Evolutionary conservation across 140 eudicot species (phyloP).

Genomic region (Bidens hawaiensis): DNA sequence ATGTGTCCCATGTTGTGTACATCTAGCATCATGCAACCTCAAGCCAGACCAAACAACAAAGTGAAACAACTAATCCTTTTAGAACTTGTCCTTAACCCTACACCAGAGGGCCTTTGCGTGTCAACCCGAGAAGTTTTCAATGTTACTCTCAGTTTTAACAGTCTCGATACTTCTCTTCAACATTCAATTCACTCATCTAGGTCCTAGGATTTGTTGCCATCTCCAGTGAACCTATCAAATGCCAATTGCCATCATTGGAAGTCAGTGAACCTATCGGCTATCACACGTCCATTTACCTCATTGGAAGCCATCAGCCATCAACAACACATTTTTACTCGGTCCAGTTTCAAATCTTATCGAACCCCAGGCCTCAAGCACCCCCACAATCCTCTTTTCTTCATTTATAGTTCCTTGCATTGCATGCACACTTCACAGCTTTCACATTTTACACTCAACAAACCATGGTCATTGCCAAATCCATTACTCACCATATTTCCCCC

Average conservation of each 20-base stretch:
- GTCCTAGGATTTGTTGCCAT: background rate
- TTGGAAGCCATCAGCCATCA: too few relatives aligned
- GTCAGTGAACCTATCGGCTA: too few relatives aligned
- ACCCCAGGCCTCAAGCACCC: background rate
- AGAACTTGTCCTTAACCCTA: background rate
- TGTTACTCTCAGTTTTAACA: background rate
- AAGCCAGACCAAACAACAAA: background rate
- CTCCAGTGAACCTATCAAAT: too few relatives aligned
- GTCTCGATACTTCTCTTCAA: too few relatives aligned
- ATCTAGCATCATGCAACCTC: background rate
- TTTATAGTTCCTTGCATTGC: background rate
- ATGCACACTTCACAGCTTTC: background rate
- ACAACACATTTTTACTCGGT: background rate
- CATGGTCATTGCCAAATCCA: too few relatives aligned
- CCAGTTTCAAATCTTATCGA: background rate
- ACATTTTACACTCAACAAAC: background rate
- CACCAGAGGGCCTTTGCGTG: background rate
- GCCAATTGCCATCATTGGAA: too few relatives aligned
- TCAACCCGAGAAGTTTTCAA: background rate
- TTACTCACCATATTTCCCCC: too few relatives aligned
- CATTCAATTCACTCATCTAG: too few relatives aligned
- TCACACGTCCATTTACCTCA: too few relatives aligned
- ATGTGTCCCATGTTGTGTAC: background rate
- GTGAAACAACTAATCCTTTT: background rate
- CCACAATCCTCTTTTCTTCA: background rate